Conservation (phyloP, 805 yeast species). For the Ogataea pini region DNA sequence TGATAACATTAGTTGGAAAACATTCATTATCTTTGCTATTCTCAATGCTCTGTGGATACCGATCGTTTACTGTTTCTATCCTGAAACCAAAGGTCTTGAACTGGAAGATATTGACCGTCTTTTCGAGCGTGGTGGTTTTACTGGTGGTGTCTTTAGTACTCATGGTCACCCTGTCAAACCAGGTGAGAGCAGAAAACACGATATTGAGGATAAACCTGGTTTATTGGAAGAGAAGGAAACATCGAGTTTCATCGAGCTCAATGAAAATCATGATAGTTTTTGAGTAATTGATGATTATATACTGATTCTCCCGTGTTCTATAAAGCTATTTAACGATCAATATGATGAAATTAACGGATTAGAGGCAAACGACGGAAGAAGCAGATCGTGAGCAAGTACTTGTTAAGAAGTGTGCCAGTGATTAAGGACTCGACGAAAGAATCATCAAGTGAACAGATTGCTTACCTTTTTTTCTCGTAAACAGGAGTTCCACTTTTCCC, state of each 20-base stretch:
- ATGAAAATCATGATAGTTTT: conserved; percentile 1
- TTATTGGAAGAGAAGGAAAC: conserved; percentile 7
- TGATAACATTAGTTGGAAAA: conserved; percentile 39
- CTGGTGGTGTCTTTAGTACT: conserved; percentile 18
- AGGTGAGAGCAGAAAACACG: conserved; percentile 10
- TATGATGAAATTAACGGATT: too few species aligned
- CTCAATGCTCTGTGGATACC: conserved; percentile 42
- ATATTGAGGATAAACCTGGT: conserved; percentile 9
- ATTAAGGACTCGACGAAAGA: too few species aligned
- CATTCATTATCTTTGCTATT: conserved; percentile 46
- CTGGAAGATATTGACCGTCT: conserved; percentile 40
- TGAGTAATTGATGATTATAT: not conserved
- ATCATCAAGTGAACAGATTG: too few species aligned
- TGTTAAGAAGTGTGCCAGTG: too few species aligned
- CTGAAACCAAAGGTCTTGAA: conserved; percentile 47
- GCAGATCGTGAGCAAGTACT: too few species aligned
- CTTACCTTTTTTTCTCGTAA: too few species aligned
- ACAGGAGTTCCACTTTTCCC: too few species aligned
- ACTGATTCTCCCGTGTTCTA: too few species aligned
- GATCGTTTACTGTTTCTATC: conserved; percentile 41
- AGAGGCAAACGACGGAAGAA: too few species aligned
- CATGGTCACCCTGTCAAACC: conserved; percentile 18
- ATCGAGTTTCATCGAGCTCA: conserved; percentile 7
- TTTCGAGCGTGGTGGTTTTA: conserved; percentile 19
- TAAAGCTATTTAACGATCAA: too few species aligned